phyloP scores from a whole-genome alignment of 2,329 filamentous ascomycete species.

The Aspergillus awamori region DNA sequence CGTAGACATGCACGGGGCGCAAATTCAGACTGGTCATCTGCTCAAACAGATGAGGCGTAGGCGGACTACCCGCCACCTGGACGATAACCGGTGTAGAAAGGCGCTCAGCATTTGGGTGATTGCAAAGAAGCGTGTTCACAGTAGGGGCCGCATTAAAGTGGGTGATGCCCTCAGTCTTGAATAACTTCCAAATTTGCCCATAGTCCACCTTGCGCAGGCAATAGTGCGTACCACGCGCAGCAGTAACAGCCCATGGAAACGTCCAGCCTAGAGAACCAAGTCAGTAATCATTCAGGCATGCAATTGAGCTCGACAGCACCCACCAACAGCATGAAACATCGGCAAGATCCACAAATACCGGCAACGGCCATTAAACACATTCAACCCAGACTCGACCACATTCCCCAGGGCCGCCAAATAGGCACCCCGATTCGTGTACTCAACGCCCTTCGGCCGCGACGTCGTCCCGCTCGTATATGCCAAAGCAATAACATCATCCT shows the following conservation, averaged over 20 bases:
- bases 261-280: conserved; percentile 62
- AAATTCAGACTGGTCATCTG: conserved; percentile 89
- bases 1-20: conserved; percentile 90
- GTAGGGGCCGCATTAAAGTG: conserved; percentile 97
- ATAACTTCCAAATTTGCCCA: conserved; percentile 82
- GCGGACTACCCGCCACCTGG: conserved; percentile 89
- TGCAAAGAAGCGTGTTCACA: conserved; percentile 91
- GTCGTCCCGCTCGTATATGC: conserved; percentile 96
- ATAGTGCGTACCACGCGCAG: conserved; percentile 90
- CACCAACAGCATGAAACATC: conserved; percentile 72
- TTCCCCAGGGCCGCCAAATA: conserved; percentile 87
- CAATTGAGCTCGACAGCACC: conserved; percentile 19
- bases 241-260: conserved; percentile 90
- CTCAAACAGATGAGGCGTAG: conserved; percentile 86
- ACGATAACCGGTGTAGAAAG: conserved; percentile 75
- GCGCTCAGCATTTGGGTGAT: conserved; percentile 70
- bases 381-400: conserved; percentile 84
- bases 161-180: conserved; percentile 84
- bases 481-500: conserved; percentile 81
- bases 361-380: conserved; percentile 68
- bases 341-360: conserved; percentile 91
- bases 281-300: background rate
- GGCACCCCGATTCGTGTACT: conserved; percentile 84
- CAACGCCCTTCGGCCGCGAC: conserved; percentile 85
- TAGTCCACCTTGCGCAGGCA: conserved; percentile 96